Evolutionary conservation across 805 yeast genomes (phyloP).

Genomic region (Ascoidea asiatica): DNA sequence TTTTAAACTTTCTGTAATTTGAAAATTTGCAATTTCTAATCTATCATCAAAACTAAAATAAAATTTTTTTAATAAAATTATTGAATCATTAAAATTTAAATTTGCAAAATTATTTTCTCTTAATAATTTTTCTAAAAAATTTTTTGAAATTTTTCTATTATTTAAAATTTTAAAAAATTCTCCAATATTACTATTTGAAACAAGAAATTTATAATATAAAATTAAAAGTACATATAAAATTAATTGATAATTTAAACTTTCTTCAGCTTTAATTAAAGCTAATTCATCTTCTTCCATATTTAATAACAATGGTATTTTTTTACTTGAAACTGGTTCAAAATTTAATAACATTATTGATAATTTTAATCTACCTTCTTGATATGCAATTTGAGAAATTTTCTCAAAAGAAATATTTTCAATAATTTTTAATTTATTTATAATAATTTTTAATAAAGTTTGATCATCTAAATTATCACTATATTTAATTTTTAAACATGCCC

Average conservation of each 20-base stretch:
- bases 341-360: constrained; percentile 57
- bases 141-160: constrained; percentile 26
- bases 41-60: constrained; percentile 27
- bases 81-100: not conserved
- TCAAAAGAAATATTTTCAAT: constrained; percentile 38
- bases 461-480: constrained; percentile 43
- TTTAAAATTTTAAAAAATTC: constrained; percentile 54
- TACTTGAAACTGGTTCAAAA: constrained; percentile 49
- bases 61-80: constrained; percentile 5
- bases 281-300: constrained; percentile 59
- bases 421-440: constrained; percentile 31
- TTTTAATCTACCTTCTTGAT: constrained; percentile 66
- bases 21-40: constrained; percentile 29
- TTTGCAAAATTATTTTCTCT: constrained; percentile 4
- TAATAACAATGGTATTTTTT: constrained; percentile 50
- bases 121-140: constrained; percentile 20
- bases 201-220: constrained; percentile 20
- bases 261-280: constrained; percentile 57
- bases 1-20: constrained; percentile 19
- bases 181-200: not conserved
- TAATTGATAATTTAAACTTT: constrained; percentile 46
- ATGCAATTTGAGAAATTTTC: constrained; percentile 49
- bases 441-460: constrained; percentile 34
- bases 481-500: constrained; percentile 69
- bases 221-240: constrained; percentile 41